Evolutionary conservation across 371 early-diverging fungal species (phyloP).

Genomic region (Dinochytrium kinnereticum): DNA sequence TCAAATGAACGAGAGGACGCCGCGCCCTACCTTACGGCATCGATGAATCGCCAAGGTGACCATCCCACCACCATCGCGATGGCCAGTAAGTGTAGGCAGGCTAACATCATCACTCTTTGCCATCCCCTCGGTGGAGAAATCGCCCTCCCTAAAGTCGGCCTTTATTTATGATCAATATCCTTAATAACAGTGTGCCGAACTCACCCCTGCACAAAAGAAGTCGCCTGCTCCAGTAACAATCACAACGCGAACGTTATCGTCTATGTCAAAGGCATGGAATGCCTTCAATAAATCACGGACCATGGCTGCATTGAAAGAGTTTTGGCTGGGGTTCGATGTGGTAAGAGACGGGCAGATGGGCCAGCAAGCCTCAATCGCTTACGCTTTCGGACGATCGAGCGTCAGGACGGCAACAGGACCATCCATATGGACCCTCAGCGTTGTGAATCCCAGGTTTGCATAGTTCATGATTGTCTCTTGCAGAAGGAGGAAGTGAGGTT

Average conservation of each 20-base stretch:
- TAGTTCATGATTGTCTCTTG: not conserved
- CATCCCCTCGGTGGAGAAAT: constrained; percentile 14
- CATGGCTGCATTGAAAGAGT: constrained; percentile 16
- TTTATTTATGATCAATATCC: not conserved
- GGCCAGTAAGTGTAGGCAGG: not conserved
- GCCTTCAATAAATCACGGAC: constrained; percentile 12
- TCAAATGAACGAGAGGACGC: constrained; percentile 20
- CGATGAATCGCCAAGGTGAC: constrained; percentile 28
- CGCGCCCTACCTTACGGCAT: constrained; percentile 27
- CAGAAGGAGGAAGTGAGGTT: not conserved
- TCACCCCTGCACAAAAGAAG: constrained; percentile 34
- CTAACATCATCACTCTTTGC: not conserved
- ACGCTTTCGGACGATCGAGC: constrained; percentile 17
- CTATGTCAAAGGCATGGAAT: constrained; percentile 22
- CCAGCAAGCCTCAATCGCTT: no score
- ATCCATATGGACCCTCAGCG: not conserved
- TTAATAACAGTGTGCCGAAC: not conserved
- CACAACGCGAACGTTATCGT: constrained; percentile 29
- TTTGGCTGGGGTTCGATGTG: no score
- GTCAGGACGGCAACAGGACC: constrained; percentile 20
- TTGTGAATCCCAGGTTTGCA: not conserved
- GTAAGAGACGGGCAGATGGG: no score
- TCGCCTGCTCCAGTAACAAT: constrained; percentile 31
- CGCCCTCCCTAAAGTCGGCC: constrained; percentile 14
- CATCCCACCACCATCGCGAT: constrained; percentile 32